Percentiles rank a stretch among this genome's conserved stretches.
phyloP scores from a whole-genome alignment of 306 rosid species.

The Sindora glabra region DNA sequence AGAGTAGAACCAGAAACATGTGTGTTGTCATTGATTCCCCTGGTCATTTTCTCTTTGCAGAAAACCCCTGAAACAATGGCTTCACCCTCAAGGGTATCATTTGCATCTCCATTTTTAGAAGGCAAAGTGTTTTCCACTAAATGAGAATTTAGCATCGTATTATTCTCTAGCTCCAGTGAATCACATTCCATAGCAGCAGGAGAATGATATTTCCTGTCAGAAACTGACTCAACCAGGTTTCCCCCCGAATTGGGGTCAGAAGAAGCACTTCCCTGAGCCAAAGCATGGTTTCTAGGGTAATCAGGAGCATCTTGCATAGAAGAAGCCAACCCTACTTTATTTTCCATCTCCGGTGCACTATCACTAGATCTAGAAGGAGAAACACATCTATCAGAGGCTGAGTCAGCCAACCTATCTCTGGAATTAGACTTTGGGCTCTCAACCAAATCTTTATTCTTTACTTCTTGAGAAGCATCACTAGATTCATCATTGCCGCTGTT shows the following conservation, averaged over 20 bases:
- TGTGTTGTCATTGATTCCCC: conserved; percentile 19
- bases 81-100: conserved; percentile 31
- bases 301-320: conserved; percentile 8
- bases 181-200: conserved; percentile 6
- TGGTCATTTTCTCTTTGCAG: conserved; percentile 13
- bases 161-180: conserved; percentile 13
- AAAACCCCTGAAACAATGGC: conserved; percentile 24
- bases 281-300: conserved; percentile 19
- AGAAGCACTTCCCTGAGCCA: conserved; percentile 17
- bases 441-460: conserved; percentile 14
- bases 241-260: conserved; percentile 20
- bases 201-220: conserved; percentile 14
- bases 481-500: conserved; percentile 33
- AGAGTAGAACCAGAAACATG: conserved; percentile 24
- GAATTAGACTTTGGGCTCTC: conserved; percentile 28
- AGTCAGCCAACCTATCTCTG: conserved; percentile 22
- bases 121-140: conserved; percentile 13
- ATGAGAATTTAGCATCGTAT: conserved; percentile 15
- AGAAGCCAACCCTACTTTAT: not conserved
- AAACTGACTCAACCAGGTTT: conserved; percentile 26
- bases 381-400: conserved; percentile 21
- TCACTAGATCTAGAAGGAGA: conserved; percentile 24
- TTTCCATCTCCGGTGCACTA: not conserved
- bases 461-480: conserved; percentile 33
- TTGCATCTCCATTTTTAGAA: conserved; percentile 23